These are phyloP conservation scores for Apophysomyces sp. DNA, from an alignment of 371 early-diverging fungal species.

Conservation along the genomic window DNA sequence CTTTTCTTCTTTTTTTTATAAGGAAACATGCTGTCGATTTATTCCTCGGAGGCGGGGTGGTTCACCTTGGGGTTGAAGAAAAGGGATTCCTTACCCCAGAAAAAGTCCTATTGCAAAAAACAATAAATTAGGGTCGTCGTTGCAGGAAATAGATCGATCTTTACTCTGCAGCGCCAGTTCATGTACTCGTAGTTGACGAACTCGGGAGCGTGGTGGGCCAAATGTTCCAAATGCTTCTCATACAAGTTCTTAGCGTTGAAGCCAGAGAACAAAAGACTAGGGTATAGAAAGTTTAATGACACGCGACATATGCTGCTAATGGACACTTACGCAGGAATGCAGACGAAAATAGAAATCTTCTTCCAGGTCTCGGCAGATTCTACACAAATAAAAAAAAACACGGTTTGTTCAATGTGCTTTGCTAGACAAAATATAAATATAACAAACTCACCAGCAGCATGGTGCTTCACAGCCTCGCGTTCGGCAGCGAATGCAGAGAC, in stretches of 20 bases:
- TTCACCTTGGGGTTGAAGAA: slow-evolving; percentile 56
- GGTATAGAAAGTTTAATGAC: neutral
- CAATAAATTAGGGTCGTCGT: neutral
- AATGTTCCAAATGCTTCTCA: slow-evolving; percentile 36
- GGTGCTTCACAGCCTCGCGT: slow-evolving; percentile 47
- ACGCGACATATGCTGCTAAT: neutral
- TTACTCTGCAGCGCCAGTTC: slow-evolving; percentile 38
- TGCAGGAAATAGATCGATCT: neutral
- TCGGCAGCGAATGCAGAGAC: slow-evolving; percentile 27
- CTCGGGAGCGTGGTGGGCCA: slow-evolving; percentile 42
- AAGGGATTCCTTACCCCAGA: slow-evolving; percentile 52
- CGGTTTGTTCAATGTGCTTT: neutral
- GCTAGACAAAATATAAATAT: neutral
- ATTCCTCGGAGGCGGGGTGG: slow-evolving; percentile 33
- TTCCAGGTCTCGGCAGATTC: slow-evolving; percentile 52
- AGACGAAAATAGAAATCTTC: slow-evolving; percentile 49
- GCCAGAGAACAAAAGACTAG: slow-evolving; percentile 41
- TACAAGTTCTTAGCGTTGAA: slow-evolving; percentile 48
- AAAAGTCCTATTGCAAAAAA: slow-evolving; percentile 31
- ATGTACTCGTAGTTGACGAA: slow-evolving; percentile 47
- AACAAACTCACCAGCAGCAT: slow-evolving; percentile 37
- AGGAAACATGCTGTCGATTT: slow-evolving; percentile 1
- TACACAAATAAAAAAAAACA: slow-evolving; percentile 7
- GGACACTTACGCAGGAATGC: slow-evolving; percentile 45
- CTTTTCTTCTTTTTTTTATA: slow-evolving; percentile 1